These are phyloP conservation scores for Daldinia loculata DNA, from an alignment of 495 filamentous ascomycete species.

Conservation along the genomic window DNA sequence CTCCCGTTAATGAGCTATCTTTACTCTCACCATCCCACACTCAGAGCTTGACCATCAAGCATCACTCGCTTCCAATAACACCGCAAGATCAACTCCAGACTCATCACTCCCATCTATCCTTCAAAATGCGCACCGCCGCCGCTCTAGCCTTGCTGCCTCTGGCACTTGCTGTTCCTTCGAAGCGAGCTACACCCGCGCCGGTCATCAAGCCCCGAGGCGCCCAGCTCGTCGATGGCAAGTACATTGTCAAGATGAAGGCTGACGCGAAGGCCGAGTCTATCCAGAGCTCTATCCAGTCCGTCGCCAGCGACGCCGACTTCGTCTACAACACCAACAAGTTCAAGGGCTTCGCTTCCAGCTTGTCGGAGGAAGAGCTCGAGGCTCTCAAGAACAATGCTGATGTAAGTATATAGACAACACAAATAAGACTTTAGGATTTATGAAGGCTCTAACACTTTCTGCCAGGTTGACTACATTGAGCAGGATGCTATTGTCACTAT, in stretches of 20 bases:
- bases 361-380: slow-evolving; percentile 52
- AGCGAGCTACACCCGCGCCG: slow-evolving; percentile 40
- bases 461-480: slow-evolving; percentile 61
- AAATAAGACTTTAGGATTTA: neutral
- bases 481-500: slow-evolving; percentile 57
- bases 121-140: slow-evolving; percentile 42
- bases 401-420: slow-evolving; percentile 34
- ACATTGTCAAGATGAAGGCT: slow-evolving; percentile 56
- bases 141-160: slow-evolving; percentile 43
- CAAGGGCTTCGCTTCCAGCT: slow-evolving; percentile 54
- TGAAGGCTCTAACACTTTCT: slow-evolving; percentile 1
- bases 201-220: slow-evolving; percentile 40
- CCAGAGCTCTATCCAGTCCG: slow-evolving; percentile 46
- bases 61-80: slow-evolving; percentile 6
- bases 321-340: slow-evolving; percentile 54
- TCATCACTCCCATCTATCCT: neutral
- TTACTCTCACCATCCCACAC: slow-evolving; percentile 22
- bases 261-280: slow-evolving; percentile 42
- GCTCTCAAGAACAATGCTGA: slow-evolving; percentile 52
- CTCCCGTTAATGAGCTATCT: neutral
- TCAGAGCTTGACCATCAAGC: slow-evolving; percentile 7
- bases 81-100: slow-evolving; percentile 1
- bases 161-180: slow-evolving; percentile 44
- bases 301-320: slow-evolving; percentile 49
- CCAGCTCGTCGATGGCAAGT: slow-evolving; percentile 51